Evolutionary conservation across 768 basidiomycete genomes (phyloP), one percentile per base, ranked within the genome.

Genomic region (Suillus ampliporus): DNA sequence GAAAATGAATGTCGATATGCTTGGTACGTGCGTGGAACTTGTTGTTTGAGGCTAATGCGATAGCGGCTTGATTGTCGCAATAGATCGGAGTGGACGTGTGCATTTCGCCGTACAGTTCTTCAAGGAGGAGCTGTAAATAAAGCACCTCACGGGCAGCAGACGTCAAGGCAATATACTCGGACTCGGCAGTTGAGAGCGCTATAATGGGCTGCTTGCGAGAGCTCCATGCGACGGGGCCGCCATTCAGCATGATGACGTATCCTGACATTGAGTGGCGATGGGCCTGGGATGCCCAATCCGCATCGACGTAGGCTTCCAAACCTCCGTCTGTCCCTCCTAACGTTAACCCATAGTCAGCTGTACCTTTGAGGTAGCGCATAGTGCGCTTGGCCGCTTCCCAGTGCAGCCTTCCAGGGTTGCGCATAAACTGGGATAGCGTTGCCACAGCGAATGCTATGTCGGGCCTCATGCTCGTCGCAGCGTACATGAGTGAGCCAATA

Each of bases 1-100:
- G 78, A 58, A 77, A 67, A 2, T 71, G 67, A 38, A 80, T 69
- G 61, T 76, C 72, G 61, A 81, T 76, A 65, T 81, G 79, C 60
- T 78, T 78, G 19, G 76, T 74, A 28, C 73, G 67, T 3, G 68
- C 48, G 47, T 78, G 74, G 63, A 72, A 73, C 38, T 71, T 62
- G 13, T 68, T 65, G 47, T 77, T 70, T 23, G 71, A 65, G 1
- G 74, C 54, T 35, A 79, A 63, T 1, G 72, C 61, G 54, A 79
- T 74, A 1, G 77, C 72, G 9, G 65, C 68, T 54, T 74, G 67
- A 47, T 76, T 76, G 65, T 77, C 71, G 4, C 28, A 43, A 38
- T 64, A 48, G 31, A 65, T 57, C 8, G 53, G 21, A 21, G 10
- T 56, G 31, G 31, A 6, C 3, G 31, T 31, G n/a, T n/a, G n/a